These are phyloP conservation scores for Neostapfia colusana DNA, from an alignment of 176 grass and related monocot species.

Conservation along the genomic window DNA sequence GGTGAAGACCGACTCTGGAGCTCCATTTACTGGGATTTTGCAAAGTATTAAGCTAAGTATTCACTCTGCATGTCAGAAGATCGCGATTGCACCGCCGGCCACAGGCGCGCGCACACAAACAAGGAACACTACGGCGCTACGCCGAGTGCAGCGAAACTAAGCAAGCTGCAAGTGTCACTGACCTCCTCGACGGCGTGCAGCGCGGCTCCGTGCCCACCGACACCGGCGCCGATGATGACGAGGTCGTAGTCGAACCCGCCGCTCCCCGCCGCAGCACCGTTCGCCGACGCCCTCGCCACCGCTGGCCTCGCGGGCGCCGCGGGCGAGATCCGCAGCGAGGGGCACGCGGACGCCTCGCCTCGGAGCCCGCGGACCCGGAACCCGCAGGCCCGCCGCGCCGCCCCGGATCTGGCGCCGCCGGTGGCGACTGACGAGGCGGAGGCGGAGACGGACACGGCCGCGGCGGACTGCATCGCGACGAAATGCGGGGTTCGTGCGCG, in stretches of 20 bases:
- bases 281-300: conserved; percentile 27
- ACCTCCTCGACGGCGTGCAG: conserved; percentile 93
- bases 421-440: conserved; percentile 36
- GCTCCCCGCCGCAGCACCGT: conserved; percentile 35
- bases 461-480: conserved; percentile 46
- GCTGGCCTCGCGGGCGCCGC: conserved; percentile 2
- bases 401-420: conserved; percentile 35
- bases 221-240: conserved; percentile 82
- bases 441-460: conserved; percentile 48
- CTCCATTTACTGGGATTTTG: background rate
- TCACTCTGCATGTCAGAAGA: background rate
- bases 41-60: background rate
- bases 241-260: conserved; percentile 82
- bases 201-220: conserved; percentile 79
- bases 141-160: background rate
- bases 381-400: conserved; percentile 2
- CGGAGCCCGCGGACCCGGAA: conserved; percentile 55
- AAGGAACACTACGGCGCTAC: background rate
- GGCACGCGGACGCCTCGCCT: conserved; percentile 31
- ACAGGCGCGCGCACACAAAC: background rate
- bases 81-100: background rate
- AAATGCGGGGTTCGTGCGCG: background rate
- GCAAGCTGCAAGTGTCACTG: background rate
- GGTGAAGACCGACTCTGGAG: background rate
- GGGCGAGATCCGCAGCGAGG: conserved; percentile 33